Conservation (phyloP, 192 early-diverging fungal genomes). For the Coemansia sp. region DNA sequence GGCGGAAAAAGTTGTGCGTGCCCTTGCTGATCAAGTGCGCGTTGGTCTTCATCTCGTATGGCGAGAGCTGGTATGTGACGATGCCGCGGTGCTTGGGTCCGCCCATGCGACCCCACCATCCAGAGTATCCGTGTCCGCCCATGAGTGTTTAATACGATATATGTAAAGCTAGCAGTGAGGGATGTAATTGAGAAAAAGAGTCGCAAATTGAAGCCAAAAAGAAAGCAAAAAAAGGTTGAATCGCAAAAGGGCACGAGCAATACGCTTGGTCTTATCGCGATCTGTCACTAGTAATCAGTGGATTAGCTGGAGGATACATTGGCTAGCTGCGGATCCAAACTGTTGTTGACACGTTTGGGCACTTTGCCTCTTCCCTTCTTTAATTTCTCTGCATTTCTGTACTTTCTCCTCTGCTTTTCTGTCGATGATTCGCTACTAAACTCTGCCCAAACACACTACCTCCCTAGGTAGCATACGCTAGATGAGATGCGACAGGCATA, state of each 20-base stretch:
- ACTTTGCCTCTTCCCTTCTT: neutral
- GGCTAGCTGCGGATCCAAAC: too few relatives aligned
- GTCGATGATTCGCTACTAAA: neutral
- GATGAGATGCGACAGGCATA: too few relatives aligned
- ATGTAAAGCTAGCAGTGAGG: neutral
- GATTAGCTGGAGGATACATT: neutral
- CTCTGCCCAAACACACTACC: too few relatives aligned
- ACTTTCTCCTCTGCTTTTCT: neutral
- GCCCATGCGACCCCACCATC: conserved; percentile 52
- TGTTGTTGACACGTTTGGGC: neutral
- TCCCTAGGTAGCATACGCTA: too few relatives aligned
- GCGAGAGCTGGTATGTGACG: conserved; percentile 52
- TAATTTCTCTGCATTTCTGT: neutral
- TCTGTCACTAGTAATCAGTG: neutral
- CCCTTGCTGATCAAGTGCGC: conserved; percentile 51
- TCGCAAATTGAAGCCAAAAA: neutral
- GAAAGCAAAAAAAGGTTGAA: neutral
- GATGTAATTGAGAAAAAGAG: neutral
- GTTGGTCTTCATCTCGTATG: conserved; percentile 55
- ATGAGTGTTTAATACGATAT: conserved; percentile 7
- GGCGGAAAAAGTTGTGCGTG: conserved; percentile 52
- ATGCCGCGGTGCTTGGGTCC: conserved; percentile 52
- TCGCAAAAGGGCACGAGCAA: neutral
- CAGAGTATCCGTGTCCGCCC: conserved; percentile 52
- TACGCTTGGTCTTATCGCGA: neutral